A percentile compares a stretch with the other conserved stretches of the same genome.
Evolutionary conservation across 495 filamentous ascomycete genomes (phyloP).

Genomic region (Xylaria sp.): DNA sequence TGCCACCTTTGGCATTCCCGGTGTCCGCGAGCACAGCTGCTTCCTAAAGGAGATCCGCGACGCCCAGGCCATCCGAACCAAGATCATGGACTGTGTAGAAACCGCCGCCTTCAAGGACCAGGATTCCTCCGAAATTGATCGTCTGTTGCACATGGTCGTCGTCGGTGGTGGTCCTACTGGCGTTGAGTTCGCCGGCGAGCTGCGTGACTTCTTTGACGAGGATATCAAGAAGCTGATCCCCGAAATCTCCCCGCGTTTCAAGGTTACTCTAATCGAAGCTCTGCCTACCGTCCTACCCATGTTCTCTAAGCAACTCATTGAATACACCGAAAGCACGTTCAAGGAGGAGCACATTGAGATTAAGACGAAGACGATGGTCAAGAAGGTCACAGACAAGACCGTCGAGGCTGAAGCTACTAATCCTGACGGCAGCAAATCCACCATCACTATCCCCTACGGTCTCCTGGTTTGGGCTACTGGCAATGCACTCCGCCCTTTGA

Average conservation of each 20-base stretch:
- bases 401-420: constrained; percentile 89
- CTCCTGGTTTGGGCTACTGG: constrained; percentile 98
- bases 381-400: constrained; percentile 92
- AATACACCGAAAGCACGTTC: constrained; percentile 98
- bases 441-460: constrained; percentile 88
- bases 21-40: constrained; percentile 93
- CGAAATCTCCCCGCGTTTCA: constrained; percentile 91
- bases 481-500: constrained; percentile 86
- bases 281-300: constrained; percentile 97
- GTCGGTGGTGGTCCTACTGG: constrained; percentile 97
- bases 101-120: constrained; percentile 99
- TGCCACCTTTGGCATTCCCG: constrained; percentile 96
- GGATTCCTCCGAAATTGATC: constrained; percentile 84
- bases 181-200: constrained; percentile 97
- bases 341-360: constrained; percentile 98
- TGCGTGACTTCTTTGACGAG: constrained; percentile 98
- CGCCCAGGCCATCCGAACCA: constrained; percentile 93
- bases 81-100: constrained; percentile 99
- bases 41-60: constrained; percentile 98
- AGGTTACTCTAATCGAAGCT: constrained; percentile 96
- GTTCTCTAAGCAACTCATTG: constrained; percentile 99
- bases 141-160: constrained; percentile 98
- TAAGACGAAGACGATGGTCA: constrained; percentile 98
- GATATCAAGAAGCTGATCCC: constrained; percentile 98
- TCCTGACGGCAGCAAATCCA: constrained; percentile 84